A percentile compares a stretch with the other conserved stretches of the same genome.
Evolutionary conservation across 2,329 filamentous ascomycete species (phyloP).

Genomic region (Alternaria hordeiaustralica): DNA sequence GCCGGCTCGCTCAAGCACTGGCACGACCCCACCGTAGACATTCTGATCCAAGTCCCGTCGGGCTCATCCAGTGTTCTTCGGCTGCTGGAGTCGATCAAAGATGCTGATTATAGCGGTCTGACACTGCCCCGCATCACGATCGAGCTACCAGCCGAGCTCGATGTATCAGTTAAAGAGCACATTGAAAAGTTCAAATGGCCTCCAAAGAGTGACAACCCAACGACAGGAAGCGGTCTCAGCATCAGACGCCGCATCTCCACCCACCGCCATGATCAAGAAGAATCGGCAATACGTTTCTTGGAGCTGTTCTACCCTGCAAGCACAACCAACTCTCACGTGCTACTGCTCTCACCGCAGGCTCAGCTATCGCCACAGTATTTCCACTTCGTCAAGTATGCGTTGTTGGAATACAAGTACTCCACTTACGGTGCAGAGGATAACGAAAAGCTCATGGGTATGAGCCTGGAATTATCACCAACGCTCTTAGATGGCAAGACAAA

Average conservation of each 20-base stretch:
- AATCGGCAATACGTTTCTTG: slow-evolving; percentile 76
- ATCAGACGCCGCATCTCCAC: slow-evolving; percentile 76
- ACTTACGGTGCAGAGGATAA: slow-evolving; percentile 54
- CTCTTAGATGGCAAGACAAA: slow-evolving; percentile 66
- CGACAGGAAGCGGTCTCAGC: slow-evolving; percentile 58
- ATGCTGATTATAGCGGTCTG: slow-evolving; percentile 76
- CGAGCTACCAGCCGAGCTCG: slow-evolving; percentile 76
- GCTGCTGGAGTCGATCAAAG: slow-evolving; percentile 75
- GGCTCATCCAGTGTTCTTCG: slow-evolving; percentile 77
- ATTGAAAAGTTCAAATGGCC: slow-evolving; percentile 72
- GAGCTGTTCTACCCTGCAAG: slow-evolving; percentile 86
- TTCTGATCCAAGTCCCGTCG: slow-evolving; percentile 78
- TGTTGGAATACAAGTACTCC: slow-evolving; percentile 81
- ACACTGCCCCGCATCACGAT: slow-evolving; percentile 78
- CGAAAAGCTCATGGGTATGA: slow-evolving; percentile 74
- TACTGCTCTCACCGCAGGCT: slow-evolving; percentile 82
- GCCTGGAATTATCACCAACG: slow-evolving; percentile 73
- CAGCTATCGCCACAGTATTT: slow-evolving; percentile 84
- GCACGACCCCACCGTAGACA: slow-evolving; percentile 79
- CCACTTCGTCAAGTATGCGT: slow-evolving; percentile 80
- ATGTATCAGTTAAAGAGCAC: slow-evolving; percentile 68
- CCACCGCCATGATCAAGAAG: slow-evolving; percentile 66
- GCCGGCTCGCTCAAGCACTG: slow-evolving; percentile 74
- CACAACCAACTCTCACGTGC: slow-evolving; percentile 70
- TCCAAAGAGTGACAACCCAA: slow-evolving; percentile 54